Conservation (phyloP, 2,329 filamentous ascomycete species). For the Neodidymelliopsis sp. region DNA sequence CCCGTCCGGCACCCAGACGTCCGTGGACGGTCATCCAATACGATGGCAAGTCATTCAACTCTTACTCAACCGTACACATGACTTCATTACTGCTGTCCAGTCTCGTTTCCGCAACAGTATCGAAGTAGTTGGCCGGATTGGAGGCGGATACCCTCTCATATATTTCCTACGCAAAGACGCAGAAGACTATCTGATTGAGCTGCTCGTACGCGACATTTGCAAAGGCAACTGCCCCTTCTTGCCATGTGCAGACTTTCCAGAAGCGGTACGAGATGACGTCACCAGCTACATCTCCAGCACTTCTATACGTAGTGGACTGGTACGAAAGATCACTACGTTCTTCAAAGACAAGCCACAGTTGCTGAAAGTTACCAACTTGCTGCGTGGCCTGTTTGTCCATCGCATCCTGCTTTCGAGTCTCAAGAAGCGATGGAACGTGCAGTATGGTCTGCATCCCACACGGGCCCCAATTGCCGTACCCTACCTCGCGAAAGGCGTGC, state of each 20-base stretch:
- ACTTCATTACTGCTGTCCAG: slow-evolving; percentile 46
- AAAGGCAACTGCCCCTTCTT: slow-evolving; percentile 35
- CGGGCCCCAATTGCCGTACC: slow-evolving; percentile 70
- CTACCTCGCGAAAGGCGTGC: slow-evolving; percentile 69
- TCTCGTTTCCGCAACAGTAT: slow-evolving; percentile 55
- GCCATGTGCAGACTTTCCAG: slow-evolving; percentile 36
- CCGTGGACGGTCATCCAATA: slow-evolving; percentile 51
- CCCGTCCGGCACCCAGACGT: slow-evolving; percentile 51
- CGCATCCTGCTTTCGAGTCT: slow-evolving; percentile 66
- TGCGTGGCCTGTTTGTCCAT: slow-evolving; percentile 69
- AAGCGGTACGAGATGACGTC: slow-evolving; percentile 36
- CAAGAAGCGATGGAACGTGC: slow-evolving; percentile 72
- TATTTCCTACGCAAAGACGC: slow-evolving; percentile 60
- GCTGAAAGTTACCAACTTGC: slow-evolving; percentile 58
- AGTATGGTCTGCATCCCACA: slow-evolving; percentile 57
- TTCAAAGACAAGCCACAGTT: slow-evolving; percentile 52
- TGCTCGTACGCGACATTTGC: slow-evolving; percentile 44
- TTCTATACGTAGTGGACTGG: slow-evolving; percentile 22
- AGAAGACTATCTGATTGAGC: slow-evolving; percentile 36
- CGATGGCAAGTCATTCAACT: slow-evolving; percentile 51
- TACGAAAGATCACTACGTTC: slow-evolving; percentile 29
- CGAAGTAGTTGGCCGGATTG: slow-evolving; percentile 54
- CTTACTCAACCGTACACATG: slow-evolving; percentile 43
- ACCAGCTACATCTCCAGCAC: slow-evolving; percentile 43
- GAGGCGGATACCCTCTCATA: slow-evolving; percentile 60